Evolutionary conservation across 805 yeast genomes (phyloP), one percentile per base, ranked within the genome.

Genomic region (Yamadazyma sp.): DNA sequence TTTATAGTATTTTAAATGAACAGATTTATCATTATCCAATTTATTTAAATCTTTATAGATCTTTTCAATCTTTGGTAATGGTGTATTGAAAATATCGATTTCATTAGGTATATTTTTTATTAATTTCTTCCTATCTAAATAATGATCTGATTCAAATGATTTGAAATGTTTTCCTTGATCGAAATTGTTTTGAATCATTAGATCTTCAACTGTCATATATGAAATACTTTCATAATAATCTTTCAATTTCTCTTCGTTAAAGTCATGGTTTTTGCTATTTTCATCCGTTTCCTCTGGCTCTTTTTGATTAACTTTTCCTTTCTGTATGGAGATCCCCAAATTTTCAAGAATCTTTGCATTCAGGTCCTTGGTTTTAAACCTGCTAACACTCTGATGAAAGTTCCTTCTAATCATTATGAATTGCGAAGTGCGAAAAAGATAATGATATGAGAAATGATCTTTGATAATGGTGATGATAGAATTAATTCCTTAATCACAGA

Each of bases 201-300:
- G 44, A 38, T 65, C 70, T 15, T 62, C 60, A n/a, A 52, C 50
- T 12, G 65, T 49, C 70, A 65, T 64, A 42, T 52, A 58, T 8
- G 62, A 57, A 10, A 60, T 44, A 24, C 51, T 52, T 14, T 55
- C 61, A 31, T 57, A 62, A 16, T 49, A 44, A 18, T 40, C 35
- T 25, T 44, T 43, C 2, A 43, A 24, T 10, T 12, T 24, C 15
- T 37, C 24, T 17, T 34, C 31, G 12, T 34, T 38, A 3, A 31
- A 30, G 12, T 30, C 18, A 21, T 15, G 19, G 7, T 27, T 15
- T 3, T 9, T 6, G 11, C 15, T 24, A 8, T 8, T 15, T 24
- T 30, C 31, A 13, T 24, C 33, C 14, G 30, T 27, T 2, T 17
- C 9, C 10, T 35, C 33, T 15, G 20, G 16, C 19, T 27, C 31